These are phyloP conservation scores for Musa balbisiana DNA, from an alignment of 202 grass and related monocot genomes.

Conservation along the genomic window DNA sequence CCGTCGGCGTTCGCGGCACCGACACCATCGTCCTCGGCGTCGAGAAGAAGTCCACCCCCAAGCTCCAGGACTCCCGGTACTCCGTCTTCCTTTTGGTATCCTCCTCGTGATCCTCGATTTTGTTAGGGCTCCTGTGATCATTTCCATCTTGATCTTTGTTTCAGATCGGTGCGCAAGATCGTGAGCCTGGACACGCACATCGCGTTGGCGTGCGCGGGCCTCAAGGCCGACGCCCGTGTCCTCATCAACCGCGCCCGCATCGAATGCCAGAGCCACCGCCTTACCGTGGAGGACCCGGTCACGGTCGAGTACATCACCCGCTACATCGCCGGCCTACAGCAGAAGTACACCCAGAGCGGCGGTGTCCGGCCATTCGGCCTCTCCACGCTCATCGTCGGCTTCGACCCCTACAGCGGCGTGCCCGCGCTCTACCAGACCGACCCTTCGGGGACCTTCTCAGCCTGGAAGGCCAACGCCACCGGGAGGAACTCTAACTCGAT, in stretches of 20 bases:
- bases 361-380: conserved; percentile 84
- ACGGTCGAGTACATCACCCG: conserved; percentile 96
- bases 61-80: conserved; percentile 88
- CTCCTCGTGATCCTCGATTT: neutral
- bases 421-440: conserved; percentile 86
- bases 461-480: conserved; percentile 94
- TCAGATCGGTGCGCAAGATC: conserved; percentile 78
- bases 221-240: conserved; percentile 87
- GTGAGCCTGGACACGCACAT: conserved; percentile 79
- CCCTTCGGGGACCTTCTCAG: conserved; percentile 85
- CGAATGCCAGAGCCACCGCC: conserved; percentile 92
- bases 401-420: conserved; percentile 66
- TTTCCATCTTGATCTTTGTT: neutral
- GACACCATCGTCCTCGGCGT: conserved; percentile 91
- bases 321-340: conserved; percentile 94
- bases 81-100: neutral
- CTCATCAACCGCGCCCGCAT: conserved; percentile 85
- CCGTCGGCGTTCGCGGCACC: conserved; percentile 75
- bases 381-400: conserved; percentile 84
- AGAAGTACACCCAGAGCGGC: conserved; percentile 92
- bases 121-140: neutral
- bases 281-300: conserved; percentile 85
- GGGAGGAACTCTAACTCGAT: conserved; percentile 93
- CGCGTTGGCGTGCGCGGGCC: conserved; percentile 86
- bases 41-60: conserved; percentile 95